Conservation (phyloP, 805 yeast species). For the Saccharomycopsis selenospora region DNA sequence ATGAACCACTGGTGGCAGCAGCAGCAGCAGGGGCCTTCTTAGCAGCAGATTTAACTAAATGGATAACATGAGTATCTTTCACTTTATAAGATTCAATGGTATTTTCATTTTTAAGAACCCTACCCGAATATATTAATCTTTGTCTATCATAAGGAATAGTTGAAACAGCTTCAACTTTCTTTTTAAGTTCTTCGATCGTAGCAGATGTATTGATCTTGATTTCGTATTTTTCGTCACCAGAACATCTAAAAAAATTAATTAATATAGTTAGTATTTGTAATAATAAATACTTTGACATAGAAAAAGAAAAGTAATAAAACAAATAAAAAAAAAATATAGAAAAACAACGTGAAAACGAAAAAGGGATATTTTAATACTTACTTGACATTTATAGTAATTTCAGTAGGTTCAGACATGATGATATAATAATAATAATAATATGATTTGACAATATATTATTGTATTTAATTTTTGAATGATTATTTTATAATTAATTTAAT, state of each 20-base stretch:
- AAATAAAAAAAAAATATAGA: neutral
- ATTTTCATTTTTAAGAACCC: constrained; percentile 81
- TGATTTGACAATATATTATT: no score
- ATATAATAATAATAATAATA: neutral
- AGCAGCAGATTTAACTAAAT: constrained; percentile 77
- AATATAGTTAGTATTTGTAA: neutral
- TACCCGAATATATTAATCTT: constrained; percentile 87
- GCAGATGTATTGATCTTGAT: constrained; percentile 45
- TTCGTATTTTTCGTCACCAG: constrained; percentile 78
- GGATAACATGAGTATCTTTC: constrained; percentile 80
- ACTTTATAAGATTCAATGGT: constrained; percentile 70
- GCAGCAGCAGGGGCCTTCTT: constrained; percentile 30
- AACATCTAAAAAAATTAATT: constrained; percentile 11
- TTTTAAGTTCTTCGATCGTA: constrained; percentile 66
- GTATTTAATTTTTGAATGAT: no score
- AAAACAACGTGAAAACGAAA: neutral
- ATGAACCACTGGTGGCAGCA: constrained; percentile 24
- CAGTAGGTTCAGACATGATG: constrained; percentile 24
- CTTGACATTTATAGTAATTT: constrained; percentile 28
- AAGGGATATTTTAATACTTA: constrained; percentile 19
- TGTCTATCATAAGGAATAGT: constrained; percentile 73
- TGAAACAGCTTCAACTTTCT: constrained; percentile 49
- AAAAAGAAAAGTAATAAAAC: no score
- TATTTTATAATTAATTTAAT: no score
- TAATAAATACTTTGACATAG: neutral